Evolutionary conservation across 805 yeast species (phyloP).

Genomic region (Candida hungchunana): DNA sequence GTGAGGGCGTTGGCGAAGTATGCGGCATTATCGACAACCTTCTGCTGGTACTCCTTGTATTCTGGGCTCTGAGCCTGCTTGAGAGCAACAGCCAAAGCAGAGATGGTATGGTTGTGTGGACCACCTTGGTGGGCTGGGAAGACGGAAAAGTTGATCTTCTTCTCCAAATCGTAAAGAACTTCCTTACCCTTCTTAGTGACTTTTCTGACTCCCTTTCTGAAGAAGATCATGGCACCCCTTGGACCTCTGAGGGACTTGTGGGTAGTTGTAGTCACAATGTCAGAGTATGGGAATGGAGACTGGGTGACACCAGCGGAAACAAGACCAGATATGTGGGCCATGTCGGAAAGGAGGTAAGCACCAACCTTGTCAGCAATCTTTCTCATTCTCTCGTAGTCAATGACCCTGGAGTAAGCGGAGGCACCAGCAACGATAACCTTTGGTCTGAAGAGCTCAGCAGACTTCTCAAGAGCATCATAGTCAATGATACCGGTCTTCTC

Average conservation of each 20-base stretch:
- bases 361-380: slow-evolving; percentile 90
- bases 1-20: slow-evolving; percentile 73
- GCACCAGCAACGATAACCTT: slow-evolving; percentile 95
- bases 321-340: slow-evolving; percentile 97
- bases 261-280: slow-evolving; percentile 95
- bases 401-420: slow-evolving; percentile 87
- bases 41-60: slow-evolving; percentile 83
- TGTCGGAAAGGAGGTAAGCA: slow-evolving; percentile 88
- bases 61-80: slow-evolving; percentile 92
- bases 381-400: slow-evolving; percentile 88
- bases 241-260: slow-evolving; percentile 98
- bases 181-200: slow-evolving; percentile 91
- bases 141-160: slow-evolving; percentile 93
- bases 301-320: slow-evolving; percentile 92
- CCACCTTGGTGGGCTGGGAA: slow-evolving; percentile 99
- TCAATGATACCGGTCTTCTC: slow-evolving; percentile 86
- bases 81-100: slow-evolving; percentile 95
- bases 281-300: slow-evolving; percentile 90
- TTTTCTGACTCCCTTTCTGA: slow-evolving; percentile 90
- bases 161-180: slow-evolving; percentile 84
- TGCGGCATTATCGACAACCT: slow-evolving; percentile 86
- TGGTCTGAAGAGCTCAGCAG: slow-evolving; percentile 86
- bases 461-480: slow-evolving; percentile 80
- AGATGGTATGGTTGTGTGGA: slow-evolving; percentile 98
- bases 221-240: slow-evolving; percentile 97